phyloP scores from a whole-genome alignment of 352 stramenopile genomes.

The Globisporangium spiculum region DNA sequence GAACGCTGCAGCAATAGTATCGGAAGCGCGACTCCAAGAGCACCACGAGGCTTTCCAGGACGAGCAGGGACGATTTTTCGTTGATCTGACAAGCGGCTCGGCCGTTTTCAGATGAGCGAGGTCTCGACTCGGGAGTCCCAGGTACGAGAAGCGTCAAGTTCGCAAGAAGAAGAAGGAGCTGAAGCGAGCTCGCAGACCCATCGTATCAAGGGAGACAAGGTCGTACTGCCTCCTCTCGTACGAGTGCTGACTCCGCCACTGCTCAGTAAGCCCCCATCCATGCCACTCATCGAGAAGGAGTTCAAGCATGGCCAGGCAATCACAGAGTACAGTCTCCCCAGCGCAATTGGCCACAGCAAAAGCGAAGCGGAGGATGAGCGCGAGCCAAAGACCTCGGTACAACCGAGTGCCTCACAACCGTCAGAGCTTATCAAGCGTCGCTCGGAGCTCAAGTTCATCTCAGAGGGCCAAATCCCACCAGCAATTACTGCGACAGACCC shows the following conservation, averaged over 20 bases:
- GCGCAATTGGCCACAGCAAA: background rate
- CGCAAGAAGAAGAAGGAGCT: background rate
- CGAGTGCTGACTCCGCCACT: background rate
- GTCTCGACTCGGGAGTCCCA: background rate
- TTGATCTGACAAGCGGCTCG: background rate
- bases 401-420: background rate
- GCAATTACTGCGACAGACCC: background rate
- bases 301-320: background rate
- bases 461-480: background rate
- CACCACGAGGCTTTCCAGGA: background rate
- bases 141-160: background rate
- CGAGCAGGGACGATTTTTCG: background rate
- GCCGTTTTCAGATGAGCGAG: background rate
- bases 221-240: background rate
- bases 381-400: background rate
- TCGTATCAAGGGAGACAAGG: background rate
- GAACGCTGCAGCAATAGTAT: background rate
- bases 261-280: background rate
- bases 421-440: background rate
- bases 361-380: background rate
- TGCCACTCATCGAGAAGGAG: conserved; percentile 3
- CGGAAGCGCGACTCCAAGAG: background rate
- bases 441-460: background rate
- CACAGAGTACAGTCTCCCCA: background rate
- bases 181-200: background rate